phyloP scores from a whole-genome alignment of 257 asterid species.

The Ehretia macrophylla region DNA sequence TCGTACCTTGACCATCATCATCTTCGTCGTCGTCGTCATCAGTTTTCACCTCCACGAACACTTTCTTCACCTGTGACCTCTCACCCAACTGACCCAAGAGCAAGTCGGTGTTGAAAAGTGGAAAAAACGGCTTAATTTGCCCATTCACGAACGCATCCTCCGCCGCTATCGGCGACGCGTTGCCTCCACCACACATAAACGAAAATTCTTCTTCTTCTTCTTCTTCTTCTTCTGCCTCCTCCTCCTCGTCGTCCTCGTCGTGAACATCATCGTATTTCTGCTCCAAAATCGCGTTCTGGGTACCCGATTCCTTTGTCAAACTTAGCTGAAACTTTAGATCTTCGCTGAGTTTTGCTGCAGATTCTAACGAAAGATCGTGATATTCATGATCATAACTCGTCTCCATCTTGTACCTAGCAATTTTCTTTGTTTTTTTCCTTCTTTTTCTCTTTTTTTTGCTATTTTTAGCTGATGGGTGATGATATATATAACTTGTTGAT shows the following conservation, averaged over 20 bases:
- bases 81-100: too few species aligned
- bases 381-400: too few species aligned
- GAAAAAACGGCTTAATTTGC: conserved; percentile 71
- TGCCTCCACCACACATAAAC: conserved; percentile 47
- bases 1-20: not conserved
- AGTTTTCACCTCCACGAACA: conserved; percentile 33
- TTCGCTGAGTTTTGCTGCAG: not conserved
- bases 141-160: conserved; percentile 78
- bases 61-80: conserved; percentile 46
- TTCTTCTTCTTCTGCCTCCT: conserved; percentile 5
- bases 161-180: conserved; percentile 62
- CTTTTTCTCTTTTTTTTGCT: too few species aligned
- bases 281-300: not conserved
- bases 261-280: not conserved
- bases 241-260: not conserved
- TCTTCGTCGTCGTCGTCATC: not conserved
- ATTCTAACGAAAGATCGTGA: not conserved
- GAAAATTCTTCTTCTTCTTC: conserved; percentile 65
- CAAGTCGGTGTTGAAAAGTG: conserved; percentile 30
- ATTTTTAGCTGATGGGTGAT: too few species aligned
- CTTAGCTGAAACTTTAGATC: not conserved
- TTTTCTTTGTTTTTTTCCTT: too few species aligned
- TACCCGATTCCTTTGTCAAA: not conserved
- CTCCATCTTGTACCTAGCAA: too few species aligned
- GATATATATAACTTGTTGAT: too few species aligned